Base-by-base conservation (phyloP, 371 early-diverging fungal species). In the Lichtheimia hyalospora region DNA sequence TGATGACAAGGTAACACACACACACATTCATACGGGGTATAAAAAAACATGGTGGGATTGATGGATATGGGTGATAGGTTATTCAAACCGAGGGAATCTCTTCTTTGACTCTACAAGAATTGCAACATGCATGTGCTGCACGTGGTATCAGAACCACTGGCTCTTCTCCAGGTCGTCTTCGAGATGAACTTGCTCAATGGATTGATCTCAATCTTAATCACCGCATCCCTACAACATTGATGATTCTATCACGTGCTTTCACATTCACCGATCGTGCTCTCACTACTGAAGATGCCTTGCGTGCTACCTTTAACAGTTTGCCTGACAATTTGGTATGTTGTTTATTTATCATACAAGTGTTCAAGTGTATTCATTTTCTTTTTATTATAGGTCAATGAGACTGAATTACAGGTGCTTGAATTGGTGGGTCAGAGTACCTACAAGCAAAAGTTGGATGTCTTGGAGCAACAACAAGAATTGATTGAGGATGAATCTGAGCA, bases 391-490 rank as follows among this genome's bases (percentile, higher is more conserved):
- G 75, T 84, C 16, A 89, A 89, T 52, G 95, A 96, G 73, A 90
- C 94, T 1, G 89, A 94, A 60, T 71, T 96, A 62, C 87, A 92
- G 54, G 83, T 94, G 16, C 82, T 92, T 3, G 95, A 97, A 60
- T 83, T 84, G 55, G 88, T 88, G 21, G 96, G 96, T 56, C 86
- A 84, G 23, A 92, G 94, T 42, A 94, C 96, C 13, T 84, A 88
- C 59, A 92, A 93, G 78, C 95, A 96, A 68, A 90, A 93, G 76
- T 79, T 97, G 49, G 93, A 95, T 61, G 95, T 96, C 13, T 70
- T 97, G 55, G 89, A 95, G 63, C 92, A 96, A 70, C 96, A 96
- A 73, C 95, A 96, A 70, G 96, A 96, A 67, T 79, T 96, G 60
- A 96, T 96, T 61, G 92, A 89, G 61, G 94, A 95, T 62, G 97